Base-by-base conservation (phyloP, 768 basidiomycete species). In the Amanita phalloides region DNA sequence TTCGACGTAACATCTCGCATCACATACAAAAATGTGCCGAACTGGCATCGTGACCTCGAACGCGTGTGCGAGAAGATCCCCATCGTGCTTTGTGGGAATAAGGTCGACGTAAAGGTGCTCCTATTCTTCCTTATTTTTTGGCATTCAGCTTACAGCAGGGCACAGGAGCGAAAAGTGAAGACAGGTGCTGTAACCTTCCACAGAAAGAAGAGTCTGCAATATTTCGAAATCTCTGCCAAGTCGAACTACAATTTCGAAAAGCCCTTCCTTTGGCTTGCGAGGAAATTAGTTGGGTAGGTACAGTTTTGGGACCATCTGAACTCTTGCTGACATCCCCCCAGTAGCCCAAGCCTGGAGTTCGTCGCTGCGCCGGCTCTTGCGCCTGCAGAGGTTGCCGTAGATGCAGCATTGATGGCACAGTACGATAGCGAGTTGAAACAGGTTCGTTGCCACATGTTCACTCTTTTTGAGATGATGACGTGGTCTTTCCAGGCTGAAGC, bases 181-280 rank as follows among this genome's bases (percentile, higher is more conserved):
- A 98, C 95, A 21, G 90, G 90, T 47, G 83, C 86, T 39, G 96
- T 99, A 55, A 99, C 96, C 42, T 99, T 99, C 86, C 96, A 98
- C 79, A 81, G 96, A 66, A 99, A 99, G 90, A 99, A 99, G 81
- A 97, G 95, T 72, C 79, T 99, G 48, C 96, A 98, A 67, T 99
- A 99, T 76, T 99, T 94, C 66, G 96, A 99, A 65, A 98, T 99
- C 60, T 98, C 96, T 0, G 96, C 96, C 49, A 99, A 99, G 73
- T 97, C 94, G 43, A 99, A 99, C 78, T 99, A 98, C 71, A 99
- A 99, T 78, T 98, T 98, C 65, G 96, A 99, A 73, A 97, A 97
- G 69, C 96, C 96, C 46, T 98, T 99, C 90, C 79, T 99, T 57
- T 98, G 96, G 96, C 78, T 98, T 66, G 94, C 91, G 54, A 82